A percentile compares a stretch with the other conserved stretches of the same genome.
Conservation (phyloP, 2,329 filamentous ascomycete species). For the Lasiodiplodia hormozganensis region DNA sequence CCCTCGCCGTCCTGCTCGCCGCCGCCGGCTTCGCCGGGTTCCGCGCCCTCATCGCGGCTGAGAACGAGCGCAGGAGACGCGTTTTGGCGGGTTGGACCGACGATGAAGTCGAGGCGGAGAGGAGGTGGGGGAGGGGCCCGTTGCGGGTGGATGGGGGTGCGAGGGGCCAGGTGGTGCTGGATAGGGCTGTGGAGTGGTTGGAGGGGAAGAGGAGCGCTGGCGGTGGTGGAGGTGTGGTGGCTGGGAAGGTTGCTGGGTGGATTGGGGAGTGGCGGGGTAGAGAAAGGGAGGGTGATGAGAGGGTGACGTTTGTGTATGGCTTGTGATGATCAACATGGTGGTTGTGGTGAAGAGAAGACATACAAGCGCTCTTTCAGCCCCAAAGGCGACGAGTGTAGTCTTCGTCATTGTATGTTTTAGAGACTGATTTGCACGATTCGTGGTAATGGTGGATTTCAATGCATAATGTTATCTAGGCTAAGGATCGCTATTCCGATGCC, state of each 20-base stretch:
- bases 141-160: constrained; percentile 34
- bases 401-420: too few species aligned
- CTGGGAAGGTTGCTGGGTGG: constrained; percentile 21
- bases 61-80: constrained; percentile 47
- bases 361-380: too few species aligned
- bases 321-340: constrained; percentile 32
- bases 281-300: constrained; percentile 53
- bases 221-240: constrained; percentile 33
- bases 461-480: too few species aligned
- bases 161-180: constrained; percentile 32
- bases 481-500: too few species aligned
- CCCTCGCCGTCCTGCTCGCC: constrained; percentile 47
- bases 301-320: constrained; percentile 55
- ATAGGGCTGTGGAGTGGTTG: constrained; percentile 28
- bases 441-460: too few species aligned
- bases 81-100: constrained; percentile 42
- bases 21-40: constrained; percentile 52
- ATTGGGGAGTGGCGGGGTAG: constrained; percentile 44
- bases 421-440: too few species aligned
- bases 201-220: constrained; percentile 32
- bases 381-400: too few species aligned
- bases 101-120: constrained; percentile 49
- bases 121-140: constrained; percentile 39
- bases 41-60: constrained; percentile 43
- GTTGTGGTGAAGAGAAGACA: background rate